These are phyloP conservation scores for Cyberlindnera galapagoensis DNA, from an alignment of 805 yeast genomes.

Conservation along the genomic window DNA sequence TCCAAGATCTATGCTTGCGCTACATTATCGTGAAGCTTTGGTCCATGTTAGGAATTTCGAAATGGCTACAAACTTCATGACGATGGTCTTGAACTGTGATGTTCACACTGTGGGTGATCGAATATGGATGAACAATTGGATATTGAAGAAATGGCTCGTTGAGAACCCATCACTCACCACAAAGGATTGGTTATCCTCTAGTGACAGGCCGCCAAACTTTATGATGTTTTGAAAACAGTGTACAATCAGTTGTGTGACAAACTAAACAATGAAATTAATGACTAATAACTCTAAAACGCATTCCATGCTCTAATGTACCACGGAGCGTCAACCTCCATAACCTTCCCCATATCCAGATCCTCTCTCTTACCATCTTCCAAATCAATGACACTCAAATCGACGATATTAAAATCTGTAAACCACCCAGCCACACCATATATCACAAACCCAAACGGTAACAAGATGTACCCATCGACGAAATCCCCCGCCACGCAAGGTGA, in stretches of 20 bases:
- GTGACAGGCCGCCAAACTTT: constrained; percentile 5
- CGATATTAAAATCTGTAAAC: constrained; percentile 35
- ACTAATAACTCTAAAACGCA: constrained; percentile 2
- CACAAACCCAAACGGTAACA: constrained; percentile 51
- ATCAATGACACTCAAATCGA: constrained; percentile 38
- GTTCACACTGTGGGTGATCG: background rate
- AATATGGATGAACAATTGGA: constrained; percentile 14
- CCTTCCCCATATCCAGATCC: constrained; percentile 23
- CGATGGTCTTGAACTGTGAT: constrained; percentile 3
- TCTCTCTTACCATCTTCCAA: constrained; percentile 44
- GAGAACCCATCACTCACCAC: background rate
- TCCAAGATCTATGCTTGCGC: constrained; percentile 12
- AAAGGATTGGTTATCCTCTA: constrained; percentile 8
- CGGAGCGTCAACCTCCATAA: constrained; percentile 3
- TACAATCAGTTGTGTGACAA: no score
- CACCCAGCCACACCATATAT: constrained; percentile 33
- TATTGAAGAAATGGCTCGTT: constrained; percentile 10
- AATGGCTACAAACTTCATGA: no score
- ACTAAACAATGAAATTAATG: background rate
- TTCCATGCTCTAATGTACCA: constrained; percentile 13
- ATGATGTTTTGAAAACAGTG: constrained; percentile 5
- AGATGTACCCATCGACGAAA: constrained; percentile 56
- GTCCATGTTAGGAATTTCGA: no score
- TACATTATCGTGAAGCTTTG: constrained; percentile 9
- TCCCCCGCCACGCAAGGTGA: constrained; percentile 42